Conservation (phyloP, 352 stramenopile genomes). For the Pythium folliculosum region DNA sequence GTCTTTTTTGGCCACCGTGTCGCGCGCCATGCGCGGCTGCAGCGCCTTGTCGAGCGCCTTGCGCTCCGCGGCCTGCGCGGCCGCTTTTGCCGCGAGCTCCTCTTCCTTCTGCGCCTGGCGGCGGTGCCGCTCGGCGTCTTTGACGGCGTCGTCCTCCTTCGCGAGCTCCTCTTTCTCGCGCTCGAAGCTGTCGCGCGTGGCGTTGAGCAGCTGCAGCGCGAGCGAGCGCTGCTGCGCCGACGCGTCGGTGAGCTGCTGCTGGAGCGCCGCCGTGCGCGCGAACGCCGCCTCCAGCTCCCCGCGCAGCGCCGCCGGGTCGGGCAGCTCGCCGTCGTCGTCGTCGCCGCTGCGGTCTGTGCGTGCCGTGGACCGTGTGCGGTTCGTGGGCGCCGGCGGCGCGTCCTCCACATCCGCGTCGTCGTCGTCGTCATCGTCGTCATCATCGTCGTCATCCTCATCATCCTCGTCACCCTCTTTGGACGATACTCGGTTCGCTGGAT, state of each 20-base stretch:
- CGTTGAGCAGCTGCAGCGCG: conserved; percentile 63
- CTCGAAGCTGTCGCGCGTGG: conserved; percentile 58
- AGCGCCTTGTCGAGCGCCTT: conserved; percentile 37
- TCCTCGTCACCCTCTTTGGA: not conserved
- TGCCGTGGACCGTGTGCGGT: not conserved
- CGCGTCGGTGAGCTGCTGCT: conserved; percentile 38
- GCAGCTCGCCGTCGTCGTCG: conserved; percentile 27
- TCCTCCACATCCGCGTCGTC: not conserved
- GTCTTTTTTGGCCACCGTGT: conserved; percentile 60
- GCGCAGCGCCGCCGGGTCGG: conserved; percentile 50
- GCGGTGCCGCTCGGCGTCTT: conserved; percentile 46
- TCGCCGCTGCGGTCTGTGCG: conserved; percentile 17
- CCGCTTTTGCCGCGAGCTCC: conserved; percentile 49
- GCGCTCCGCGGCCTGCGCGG: conserved; percentile 40
- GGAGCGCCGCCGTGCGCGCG: conserved; percentile 32
- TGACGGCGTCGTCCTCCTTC: conserved; percentile 48
- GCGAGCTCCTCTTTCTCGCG: conserved; percentile 51
- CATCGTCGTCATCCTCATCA: not conserved
- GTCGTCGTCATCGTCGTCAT: conserved; percentile 3
- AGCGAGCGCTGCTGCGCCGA: conserved; percentile 45
- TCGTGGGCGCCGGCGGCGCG: not conserved
- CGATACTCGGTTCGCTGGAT: not conserved
- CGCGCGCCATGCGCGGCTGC: conserved; percentile 40
- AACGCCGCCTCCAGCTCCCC: conserved; percentile 45
- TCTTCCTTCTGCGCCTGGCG: conserved; percentile 48